Conservation (phyloP, 345 rosid species). For the Chamaenerion angustifolium region DNA sequence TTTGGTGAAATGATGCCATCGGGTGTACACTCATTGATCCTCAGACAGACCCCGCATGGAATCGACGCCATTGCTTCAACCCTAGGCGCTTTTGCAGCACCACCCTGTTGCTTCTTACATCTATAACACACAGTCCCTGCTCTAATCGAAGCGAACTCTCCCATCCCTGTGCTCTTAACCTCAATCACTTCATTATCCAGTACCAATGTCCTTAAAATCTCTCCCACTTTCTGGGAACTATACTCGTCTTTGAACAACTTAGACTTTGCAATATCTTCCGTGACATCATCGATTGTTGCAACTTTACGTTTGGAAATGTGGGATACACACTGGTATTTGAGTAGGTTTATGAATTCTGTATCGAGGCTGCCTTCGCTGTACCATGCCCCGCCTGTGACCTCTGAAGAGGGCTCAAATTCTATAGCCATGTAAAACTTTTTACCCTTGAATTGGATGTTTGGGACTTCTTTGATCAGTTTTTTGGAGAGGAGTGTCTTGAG, state of each 20-base stretch:
- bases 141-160: slow-evolving; percentile 34
- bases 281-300: slow-evolving; percentile 39
- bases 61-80: slow-evolving; percentile 48
- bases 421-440: slow-evolving; percentile 39
- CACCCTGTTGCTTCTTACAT: slow-evolving; percentile 12
- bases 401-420: slow-evolving; percentile 55
- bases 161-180: slow-evolving; percentile 47
- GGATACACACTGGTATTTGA: slow-evolving; percentile 29
- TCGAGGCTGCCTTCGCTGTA: slow-evolving; percentile 52
- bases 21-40: slow-evolving; percentile 42
- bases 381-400: slow-evolving; percentile 75
- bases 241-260: slow-evolving; percentile 18
- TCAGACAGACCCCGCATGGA: slow-evolving; percentile 81
- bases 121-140: slow-evolving; percentile 43
- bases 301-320: slow-evolving; percentile 19
- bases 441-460: slow-evolving; percentile 42
- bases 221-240: slow-evolving; percentile 31
- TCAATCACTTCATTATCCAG: slow-evolving; percentile 51
- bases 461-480: slow-evolving; percentile 46
- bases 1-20: slow-evolving; percentile 54
- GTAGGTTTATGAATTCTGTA: slow-evolving; percentile 17
- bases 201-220: slow-evolving; percentile 51
- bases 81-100: slow-evolving; percentile 22
- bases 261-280: slow-evolving; percentile 18
- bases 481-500: slow-evolving; percentile 29